Base-by-base conservation (phyloP, 2,329 filamentous ascomycete genomes). In the Exophiala mesophila region DNA sequence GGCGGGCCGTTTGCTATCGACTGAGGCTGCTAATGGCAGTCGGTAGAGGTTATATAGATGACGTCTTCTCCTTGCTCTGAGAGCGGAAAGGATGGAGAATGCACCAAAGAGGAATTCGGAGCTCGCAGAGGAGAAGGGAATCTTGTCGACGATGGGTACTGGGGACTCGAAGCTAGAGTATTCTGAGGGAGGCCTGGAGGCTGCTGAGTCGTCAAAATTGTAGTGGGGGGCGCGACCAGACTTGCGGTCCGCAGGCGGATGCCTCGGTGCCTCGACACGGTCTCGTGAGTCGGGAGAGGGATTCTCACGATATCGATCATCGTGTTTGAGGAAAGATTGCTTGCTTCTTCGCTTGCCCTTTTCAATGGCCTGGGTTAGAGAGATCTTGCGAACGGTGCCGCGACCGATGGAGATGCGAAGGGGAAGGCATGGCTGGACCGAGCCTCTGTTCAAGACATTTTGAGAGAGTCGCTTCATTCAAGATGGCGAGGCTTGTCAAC, bases 61-160 rank as follows among this genome's bases (percentile, higher is more conserved):
- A 44, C 92, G 80, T 23, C 79, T 74, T 8, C 71, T 71, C 8
- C 71, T 71, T 32, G 78, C 76, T 52, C 74, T 79, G 15, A 98
- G 69, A 0, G 88, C 89, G 15, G 89, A 85, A 49, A 84, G 74
- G 16, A 97, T 87, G 2, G 86, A 80, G 2, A 84, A 85, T 32
- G 77, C 78, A 4, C 92, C 92, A 59, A 94, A 97, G 2, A 98
- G 71, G 55, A 96, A 97, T 49, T 95, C 84, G 0, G 89, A 95
- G 4, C 87, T 86, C 0, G 90, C 84, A 1, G 88, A 94, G 0
- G 86, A 88, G 59, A 90, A 82, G 1, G 80, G 78, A 13, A 85
- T 72, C 28, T 18, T 23, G 42, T 39, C 17, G 29, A 34, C 16
- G 16, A 34, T 18, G 3, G 65, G 45, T 0, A 69, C 32, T 17